phyloP scores from a whole-genome alignment of 345 rosid genomes.

The Limnanthes douglasii region DNA sequence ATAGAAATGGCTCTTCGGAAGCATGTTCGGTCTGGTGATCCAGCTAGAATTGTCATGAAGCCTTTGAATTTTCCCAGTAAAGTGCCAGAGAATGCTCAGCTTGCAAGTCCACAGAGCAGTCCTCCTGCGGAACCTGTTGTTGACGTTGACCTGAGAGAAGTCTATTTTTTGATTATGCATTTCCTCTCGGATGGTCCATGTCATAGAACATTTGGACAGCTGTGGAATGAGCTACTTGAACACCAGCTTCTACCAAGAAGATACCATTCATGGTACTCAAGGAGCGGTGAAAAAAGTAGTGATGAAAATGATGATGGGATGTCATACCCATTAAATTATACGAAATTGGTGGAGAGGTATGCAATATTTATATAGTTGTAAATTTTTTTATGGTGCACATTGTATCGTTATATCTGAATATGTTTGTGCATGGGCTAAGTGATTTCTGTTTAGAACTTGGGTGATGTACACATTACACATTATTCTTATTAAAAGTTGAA shows the following conservation, averaged over 20 bases:
- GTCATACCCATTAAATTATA: constrained; percentile 64
- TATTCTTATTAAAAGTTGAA: constrained; percentile 6
- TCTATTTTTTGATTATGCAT: constrained; percentile 85
- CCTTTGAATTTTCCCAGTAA: constrained; percentile 44
- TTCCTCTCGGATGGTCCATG: constrained; percentile 92
- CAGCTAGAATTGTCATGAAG: constrained; percentile 41
- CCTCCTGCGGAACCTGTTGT: constrained; percentile 26
- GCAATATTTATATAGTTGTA: neutral
- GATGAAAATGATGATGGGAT: constrained; percentile 67
- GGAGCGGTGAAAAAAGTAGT: constrained; percentile 46
- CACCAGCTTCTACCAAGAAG: constrained; percentile 89
- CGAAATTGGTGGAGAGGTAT: constrained; percentile 65
- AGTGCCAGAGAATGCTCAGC: constrained; percentile 36
- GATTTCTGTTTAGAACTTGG: constrained; percentile 1
- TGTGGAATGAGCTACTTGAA: constrained; percentile 81
- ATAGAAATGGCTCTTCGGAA: constrained; percentile 62
- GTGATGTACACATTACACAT: neutral
- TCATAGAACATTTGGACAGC: constrained; percentile 49
- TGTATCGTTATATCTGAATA: neutral
- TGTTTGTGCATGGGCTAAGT: too few relatives aligned
- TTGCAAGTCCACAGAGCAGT: constrained; percentile 24
- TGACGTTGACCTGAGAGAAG: constrained; percentile 75
- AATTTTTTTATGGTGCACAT: neutral
- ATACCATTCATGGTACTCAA: constrained; percentile 93
- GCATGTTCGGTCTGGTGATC: constrained; percentile 32